A percentile compares a stretch with the other conserved stretches of the same genome.
phyloP scores from a whole-genome alignment of 169 alveolate species.

The Babesia ovis region DNA sequence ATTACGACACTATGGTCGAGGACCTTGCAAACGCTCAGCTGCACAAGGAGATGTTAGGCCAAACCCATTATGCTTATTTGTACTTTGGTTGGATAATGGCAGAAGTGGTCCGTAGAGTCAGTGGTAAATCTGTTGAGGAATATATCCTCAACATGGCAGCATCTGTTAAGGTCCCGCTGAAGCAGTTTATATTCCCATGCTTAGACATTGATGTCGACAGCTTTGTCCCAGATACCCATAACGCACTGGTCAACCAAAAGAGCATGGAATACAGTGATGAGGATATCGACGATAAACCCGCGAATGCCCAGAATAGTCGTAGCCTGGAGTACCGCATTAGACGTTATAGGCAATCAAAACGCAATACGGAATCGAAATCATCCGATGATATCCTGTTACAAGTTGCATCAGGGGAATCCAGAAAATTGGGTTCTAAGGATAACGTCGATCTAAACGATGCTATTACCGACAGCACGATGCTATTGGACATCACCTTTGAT shows the following conservation, averaged over 20 bases:
- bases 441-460: no score
- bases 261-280: no score
- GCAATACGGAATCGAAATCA: no score
- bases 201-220: neutral
- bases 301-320: no score
- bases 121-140: slow-evolving; percentile 43
- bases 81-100: slow-evolving; percentile 62
- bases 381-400: no score
- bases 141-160: slow-evolving; percentile 36
- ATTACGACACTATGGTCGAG: slow-evolving; percentile 28
- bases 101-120: slow-evolving; percentile 55
- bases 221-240: neutral
- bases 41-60: slow-evolving; percentile 12
- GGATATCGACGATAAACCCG: no score
- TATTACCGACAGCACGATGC: no score
- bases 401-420: no score
- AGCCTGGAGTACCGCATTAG: no score
- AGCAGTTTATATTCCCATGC: slow-evolving; percentile 49
- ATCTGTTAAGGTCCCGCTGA: slow-evolving; percentile 24
- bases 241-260: no score
- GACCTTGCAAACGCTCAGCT: slow-evolving; percentile 32
- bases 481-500: neutral
- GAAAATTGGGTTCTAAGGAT: no score
- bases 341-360: no score
- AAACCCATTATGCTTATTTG: slow-evolving; percentile 31